Percentiles rank a stretch among this genome's conserved stretches.
Evolutionary conservation across 2,329 filamentous ascomycete species (phyloP).

Genomic region (Aspergillus bombycis): DNA sequence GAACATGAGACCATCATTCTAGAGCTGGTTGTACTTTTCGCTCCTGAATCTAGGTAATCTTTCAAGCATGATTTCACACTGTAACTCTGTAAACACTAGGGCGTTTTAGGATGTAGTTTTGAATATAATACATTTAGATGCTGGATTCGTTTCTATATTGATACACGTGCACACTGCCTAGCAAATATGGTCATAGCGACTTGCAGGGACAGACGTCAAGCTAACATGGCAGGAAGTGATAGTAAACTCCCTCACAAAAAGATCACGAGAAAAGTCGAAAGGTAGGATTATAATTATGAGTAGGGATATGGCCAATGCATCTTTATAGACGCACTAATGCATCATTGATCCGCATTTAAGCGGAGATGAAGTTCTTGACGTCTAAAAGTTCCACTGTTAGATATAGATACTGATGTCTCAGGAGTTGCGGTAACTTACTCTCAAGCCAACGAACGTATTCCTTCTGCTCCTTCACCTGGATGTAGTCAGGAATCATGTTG

Average conservation of each 20-base stretch:
- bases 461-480: conserved; percentile 97
- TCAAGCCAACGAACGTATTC: conserved; percentile 92
- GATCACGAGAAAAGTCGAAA: background rate
- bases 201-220: conserved; percentile 5
- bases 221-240: conserved; percentile 7
- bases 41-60: background rate
- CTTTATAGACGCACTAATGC: background rate
- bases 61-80: background rate
- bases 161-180: conserved; percentile 21
- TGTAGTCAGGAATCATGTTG: conserved; percentile 91
- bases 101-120: background rate
- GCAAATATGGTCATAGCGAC: background rate
- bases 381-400: conserved; percentile 49
- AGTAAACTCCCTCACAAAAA: background rate
- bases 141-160: conserved; percentile 28
- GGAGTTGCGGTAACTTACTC: conserved; percentile 50
- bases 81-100: background rate
- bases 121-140: conserved; percentile 18
- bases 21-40: background rate
- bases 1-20: background rate
- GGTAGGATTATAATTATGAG: conserved; percentile 10
- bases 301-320: conserved; percentile 8
- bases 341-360: conserved; percentile 45
- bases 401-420: background rate
- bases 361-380: conserved; percentile 82